Base-by-base conservation (phyloP, 2,329 filamentous ascomycete genomes). In the Capronia epimyces region DNA sequence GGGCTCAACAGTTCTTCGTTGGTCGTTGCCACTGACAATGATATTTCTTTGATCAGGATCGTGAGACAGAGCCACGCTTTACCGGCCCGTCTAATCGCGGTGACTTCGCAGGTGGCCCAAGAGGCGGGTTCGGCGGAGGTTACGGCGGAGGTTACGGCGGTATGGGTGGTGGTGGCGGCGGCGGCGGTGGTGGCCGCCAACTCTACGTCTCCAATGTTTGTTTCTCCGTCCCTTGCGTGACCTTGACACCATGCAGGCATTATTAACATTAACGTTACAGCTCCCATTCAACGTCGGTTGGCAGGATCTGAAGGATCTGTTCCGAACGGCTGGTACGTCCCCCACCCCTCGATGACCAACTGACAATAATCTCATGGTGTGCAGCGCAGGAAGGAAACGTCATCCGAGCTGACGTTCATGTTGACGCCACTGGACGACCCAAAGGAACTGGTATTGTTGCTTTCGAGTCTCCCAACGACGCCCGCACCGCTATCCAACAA, bases 231-330 rank as follows among this genome's bases (percentile, higher is more conserved):
- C 57, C 57, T 8, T 54, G 54, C 40, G 56, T 36, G 45, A n/a
- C 45, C 21, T 61, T 58, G 62, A 22, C 43, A 71, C 49, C 69
- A 62, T 47, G 50, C 50, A 49, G 50, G 57, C 62, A 51, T 46
- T 64, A 62, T 71, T 75, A 63, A 71, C 68, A 43, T 64, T 59
- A 53, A 65, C 53, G 50, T 58, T 63, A 36, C 72, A 98, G 93
- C 87, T 98, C 63, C 93, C 93, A 16, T 98, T 90, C 75, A 95
- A 89, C 60, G 88, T 95, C 63, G 93, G 93, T 68, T 98, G 93
- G 93, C 93, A 98, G 74, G 93, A 98, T 71, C 76, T 98, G 63
- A 98, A 98, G 75, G 93, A 98, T 71, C 79, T 98, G 61, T 98
- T 98, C 79, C 87, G 93, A 66, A 90, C 96, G 80, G 90, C 93